These are phyloP conservation scores for Monarda citriodora DNA, from an alignment of 305 asterid species.

Conservation along the genomic window DNA sequence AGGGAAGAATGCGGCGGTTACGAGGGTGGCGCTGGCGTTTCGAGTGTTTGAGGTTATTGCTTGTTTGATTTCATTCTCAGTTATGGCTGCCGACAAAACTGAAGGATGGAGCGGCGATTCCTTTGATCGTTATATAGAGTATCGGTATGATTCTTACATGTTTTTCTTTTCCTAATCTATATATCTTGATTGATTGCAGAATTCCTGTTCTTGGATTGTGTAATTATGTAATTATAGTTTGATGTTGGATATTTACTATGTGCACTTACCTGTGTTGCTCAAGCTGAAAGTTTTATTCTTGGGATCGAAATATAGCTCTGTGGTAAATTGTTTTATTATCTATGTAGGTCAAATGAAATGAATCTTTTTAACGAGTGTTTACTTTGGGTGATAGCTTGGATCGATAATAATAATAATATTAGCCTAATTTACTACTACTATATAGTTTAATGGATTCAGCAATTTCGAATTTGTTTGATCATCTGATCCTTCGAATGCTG, in stretches of 20 bases:
- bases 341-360: conserved; percentile 7
- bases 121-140: conserved; percentile 79
- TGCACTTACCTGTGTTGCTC: neutral
- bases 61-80: conserved; percentile 61
- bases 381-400: neutral
- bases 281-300: neutral
- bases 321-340: neutral
- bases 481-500: neutral
- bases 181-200: conserved; percentile 5
- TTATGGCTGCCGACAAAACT: conserved; percentile 86
- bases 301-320: neutral
- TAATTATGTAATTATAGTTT: neutral
- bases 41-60: conserved; percentile 62
- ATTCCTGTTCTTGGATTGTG: neutral
- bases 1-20: conserved; percentile 36
- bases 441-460: neutral
- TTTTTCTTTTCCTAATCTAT: neutral
- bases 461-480: neutral
- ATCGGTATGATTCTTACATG: conserved; percentile 45
- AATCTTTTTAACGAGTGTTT: neutral
- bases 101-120: conserved; percentile 98
- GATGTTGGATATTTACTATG: neutral
- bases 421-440: neutral
- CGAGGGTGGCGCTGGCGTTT: conserved; percentile 56
- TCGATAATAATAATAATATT: neutral